These are phyloP conservation scores for Calonectria leucothoes DNA, from an alignment of 2,329 filamentous ascomycete genomes.

Conservation along the genomic window DNA sequence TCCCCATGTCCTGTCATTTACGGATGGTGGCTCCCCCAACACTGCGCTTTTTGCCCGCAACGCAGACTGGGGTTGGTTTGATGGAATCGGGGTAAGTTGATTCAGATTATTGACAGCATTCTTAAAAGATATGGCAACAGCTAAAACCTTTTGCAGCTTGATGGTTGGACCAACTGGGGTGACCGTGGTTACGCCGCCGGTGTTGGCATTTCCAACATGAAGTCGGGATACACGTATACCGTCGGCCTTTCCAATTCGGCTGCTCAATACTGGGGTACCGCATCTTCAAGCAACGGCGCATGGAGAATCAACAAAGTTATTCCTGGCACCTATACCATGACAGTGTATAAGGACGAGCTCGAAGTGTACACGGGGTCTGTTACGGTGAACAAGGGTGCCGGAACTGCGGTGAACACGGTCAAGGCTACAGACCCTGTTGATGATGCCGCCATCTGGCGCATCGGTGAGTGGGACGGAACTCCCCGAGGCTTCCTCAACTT, in stretches of 20 bases:
- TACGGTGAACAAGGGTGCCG: constrained; percentile 43
- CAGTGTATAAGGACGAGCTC: constrained; percentile 49
- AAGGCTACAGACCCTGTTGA: constrained; percentile 47
- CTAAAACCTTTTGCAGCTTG: constrained; percentile 29
- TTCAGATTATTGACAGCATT: accelerated
- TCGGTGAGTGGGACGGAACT: constrained; percentile 51
- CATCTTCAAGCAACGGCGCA: constrained; percentile 38
- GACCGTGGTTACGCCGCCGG: constrained; percentile 45
- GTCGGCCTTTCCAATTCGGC: constrained; percentile 48
- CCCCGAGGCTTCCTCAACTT: constrained; percentile 50
- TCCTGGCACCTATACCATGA: constrained; percentile 47
- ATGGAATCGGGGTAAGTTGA: constrained; percentile 41
- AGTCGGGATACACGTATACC: constrained; percentile 51
- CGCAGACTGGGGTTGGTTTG: constrained; percentile 49
- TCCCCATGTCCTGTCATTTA: constrained; percentile 53
- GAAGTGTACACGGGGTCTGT: constrained; percentile 43
- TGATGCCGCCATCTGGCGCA: constrained; percentile 48
- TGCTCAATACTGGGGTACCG: constrained; percentile 51
- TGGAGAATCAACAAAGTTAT: constrained; percentile 46
- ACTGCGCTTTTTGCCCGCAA: constrained; percentile 49
- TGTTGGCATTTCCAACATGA: constrained; percentile 50
- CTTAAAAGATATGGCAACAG: too few species aligned
- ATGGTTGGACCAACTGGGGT: constrained; percentile 45
- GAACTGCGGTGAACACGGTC: constrained; percentile 44
- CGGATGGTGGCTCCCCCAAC: constrained; percentile 50